Conservation (phyloP, 441 rosid genomes). For the Populus trichocarpa region DNA sequence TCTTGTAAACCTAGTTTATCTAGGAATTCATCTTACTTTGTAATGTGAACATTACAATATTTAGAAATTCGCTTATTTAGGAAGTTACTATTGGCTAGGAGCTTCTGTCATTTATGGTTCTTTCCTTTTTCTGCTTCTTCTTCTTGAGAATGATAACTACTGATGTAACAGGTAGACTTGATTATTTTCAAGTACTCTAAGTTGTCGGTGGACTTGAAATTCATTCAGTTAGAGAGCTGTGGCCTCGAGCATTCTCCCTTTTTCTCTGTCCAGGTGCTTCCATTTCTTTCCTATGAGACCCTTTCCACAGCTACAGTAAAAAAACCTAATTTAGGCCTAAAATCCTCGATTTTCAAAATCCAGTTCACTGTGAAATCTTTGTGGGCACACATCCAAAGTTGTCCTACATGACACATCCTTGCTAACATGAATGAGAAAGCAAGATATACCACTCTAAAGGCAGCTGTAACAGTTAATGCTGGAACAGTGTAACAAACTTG, state of each 20-base stretch:
- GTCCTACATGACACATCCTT: not conserved
- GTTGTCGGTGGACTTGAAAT: not conserved
- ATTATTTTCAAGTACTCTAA: not conserved
- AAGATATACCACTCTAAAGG: not conserved
- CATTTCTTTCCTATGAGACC: not conserved
- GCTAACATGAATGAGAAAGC: not conserved
- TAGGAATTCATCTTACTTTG: too few relatives aligned
- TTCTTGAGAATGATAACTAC: not conserved
- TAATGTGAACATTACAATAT: too few relatives aligned
- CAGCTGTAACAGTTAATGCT: not conserved
- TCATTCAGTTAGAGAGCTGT: not conserved
- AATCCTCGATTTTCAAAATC: not conserved
- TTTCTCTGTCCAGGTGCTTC: not conserved
- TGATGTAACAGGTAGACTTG: not conserved
- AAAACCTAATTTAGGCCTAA: not conserved
- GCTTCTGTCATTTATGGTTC: not conserved
- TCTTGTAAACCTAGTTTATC: too few relatives aligned
- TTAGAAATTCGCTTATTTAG: not conserved
- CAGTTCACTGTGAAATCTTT: too few relatives aligned
- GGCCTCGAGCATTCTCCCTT: not conserved
- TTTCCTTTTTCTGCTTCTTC: not conserved
- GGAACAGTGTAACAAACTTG: not conserved
- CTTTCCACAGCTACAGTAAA: not conserved
- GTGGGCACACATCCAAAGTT: too few relatives aligned
- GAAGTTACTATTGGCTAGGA: not conserved